Evolutionary conservation across 257 asterid species (phyloP).

Genomic region (Misopates orontium): DNA sequence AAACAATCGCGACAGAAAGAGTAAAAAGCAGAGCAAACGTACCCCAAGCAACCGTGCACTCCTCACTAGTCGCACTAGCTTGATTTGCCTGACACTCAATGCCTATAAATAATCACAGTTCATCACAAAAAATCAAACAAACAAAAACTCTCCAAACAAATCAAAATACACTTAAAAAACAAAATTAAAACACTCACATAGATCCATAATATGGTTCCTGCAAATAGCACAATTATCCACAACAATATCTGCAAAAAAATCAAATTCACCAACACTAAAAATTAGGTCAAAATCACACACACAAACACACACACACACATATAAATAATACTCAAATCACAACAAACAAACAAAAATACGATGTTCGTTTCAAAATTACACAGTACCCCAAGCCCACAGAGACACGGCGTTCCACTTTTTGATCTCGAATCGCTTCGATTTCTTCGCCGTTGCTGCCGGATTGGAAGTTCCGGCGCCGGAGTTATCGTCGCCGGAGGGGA

Average conservation of each 20-base stretch:
- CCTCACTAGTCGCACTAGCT: slow-evolving; percentile 98
- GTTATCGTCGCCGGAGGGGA: slow-evolving; percentile 73
- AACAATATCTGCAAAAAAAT: slow-evolving; percentile 75
- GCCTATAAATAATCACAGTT: no score
- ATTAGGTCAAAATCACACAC: not conserved
- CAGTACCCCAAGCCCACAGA: slow-evolving; percentile 91
- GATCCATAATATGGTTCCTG: slow-evolving; percentile 97
- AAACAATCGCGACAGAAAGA: no score
- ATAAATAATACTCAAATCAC: not conserved
- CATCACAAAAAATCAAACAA: slow-evolving; percentile 20
- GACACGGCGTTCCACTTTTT: slow-evolving; percentile 94
- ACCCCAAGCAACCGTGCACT: slow-evolving; percentile 99
- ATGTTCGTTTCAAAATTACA: no score
- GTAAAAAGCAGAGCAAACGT: slow-evolving; percentile 31
- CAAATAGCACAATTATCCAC: slow-evolving; percentile 97
- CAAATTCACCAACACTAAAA: slow-evolving; percentile 8
- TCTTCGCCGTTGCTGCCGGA: slow-evolving; percentile 43
- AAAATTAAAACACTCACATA: slow-evolving; percentile 47
- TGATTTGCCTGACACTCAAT: slow-evolving; percentile 99
- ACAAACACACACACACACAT: no score
- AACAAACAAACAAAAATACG: not conserved
- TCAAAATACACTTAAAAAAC: not conserved
- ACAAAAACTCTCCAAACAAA: not conserved
- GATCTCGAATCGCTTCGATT: slow-evolving; percentile 76
- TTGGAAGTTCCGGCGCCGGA: slow-evolving; percentile 55